Evolutionary conservation across 108 stramenopile species (phyloP).

Genomic region (Stephanodiscus triporus): DNA sequence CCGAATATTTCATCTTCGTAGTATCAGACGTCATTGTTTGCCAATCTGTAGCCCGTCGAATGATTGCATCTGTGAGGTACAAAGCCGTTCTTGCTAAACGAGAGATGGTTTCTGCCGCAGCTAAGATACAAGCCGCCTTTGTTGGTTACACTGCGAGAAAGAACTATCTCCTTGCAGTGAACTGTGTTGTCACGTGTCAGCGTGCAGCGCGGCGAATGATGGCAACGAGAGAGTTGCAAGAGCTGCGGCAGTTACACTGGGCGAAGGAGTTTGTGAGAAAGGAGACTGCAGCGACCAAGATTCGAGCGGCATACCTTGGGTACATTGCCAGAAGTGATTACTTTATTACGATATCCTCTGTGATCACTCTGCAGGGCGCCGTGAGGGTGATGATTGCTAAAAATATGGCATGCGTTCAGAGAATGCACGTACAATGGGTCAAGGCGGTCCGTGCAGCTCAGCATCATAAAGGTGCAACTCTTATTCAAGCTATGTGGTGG

Average conservation of each 20-base stretch:
- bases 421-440: neutral
- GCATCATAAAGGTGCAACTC: constrained; percentile 24
- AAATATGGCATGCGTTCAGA: neutral
- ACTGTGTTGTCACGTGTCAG: neutral
- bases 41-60: constrained; percentile 55
- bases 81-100: neutral
- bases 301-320: constrained; percentile 5
- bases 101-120: neutral
- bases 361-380: constrained; percentile 9
- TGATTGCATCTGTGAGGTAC: constrained; percentile 16
- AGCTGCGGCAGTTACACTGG: neutral
- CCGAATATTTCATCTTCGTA: constrained; percentile 63
- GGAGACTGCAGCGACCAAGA: neutral
- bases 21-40: constrained; percentile 64
- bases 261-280: constrained; percentile 1
- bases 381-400: neutral
- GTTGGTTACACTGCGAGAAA: neutral
- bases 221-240: neutral
- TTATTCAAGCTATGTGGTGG: constrained; percentile 36
- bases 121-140: neutral
- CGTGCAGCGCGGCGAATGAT: constrained; percentile 4
- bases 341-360: constrained; percentile 15
- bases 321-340: constrained; percentile 3
- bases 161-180: neutral
- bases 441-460: neutral